Evolutionary conservation across 1,284 basidiomycete species (phyloP), one percentile per base, ranked within the genome.

Genomic region (Ganoderma resinaceum): DNA sequence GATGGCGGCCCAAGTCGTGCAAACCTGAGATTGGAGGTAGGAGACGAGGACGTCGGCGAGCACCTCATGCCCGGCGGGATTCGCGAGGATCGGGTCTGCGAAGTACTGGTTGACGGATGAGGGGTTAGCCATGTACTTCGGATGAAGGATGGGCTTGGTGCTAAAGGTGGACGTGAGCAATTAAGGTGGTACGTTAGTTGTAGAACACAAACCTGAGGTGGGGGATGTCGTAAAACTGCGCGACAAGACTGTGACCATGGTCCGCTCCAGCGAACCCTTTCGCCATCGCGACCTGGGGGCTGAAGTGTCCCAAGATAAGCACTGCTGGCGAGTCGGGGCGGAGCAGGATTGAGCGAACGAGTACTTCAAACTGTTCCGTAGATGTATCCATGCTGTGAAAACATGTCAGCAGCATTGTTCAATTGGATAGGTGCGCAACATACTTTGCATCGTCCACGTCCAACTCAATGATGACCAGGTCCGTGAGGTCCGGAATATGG

Each of bases 161-260:
- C 91, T 95, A 70, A 11, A 49, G 40, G 59, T 6, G 37, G 20
- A n/a, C 8, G 49, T 62, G 31, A 65, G 23, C 26, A 23, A 23
- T 37, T 35, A 38, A 42, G 38, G 16, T n/a, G 23, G 31, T 29
- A 57, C 42, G 26, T 49, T 14, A 26, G 23, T 26, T 49, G 14
- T 0, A 33, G 53, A 18, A 58, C 12, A n/a, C 14, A 33, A n/a
- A 89, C 90, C 87, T 89, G 76, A 98, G 84, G 78, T 98, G 94
- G 0, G 96, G 95, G 37, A 98, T 88, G 77, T 98, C 96, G 82
- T 98, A 98, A 82, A 96, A 98, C 78, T 97, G 95, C 0, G 96
- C 94, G 3, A 98, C 95, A 63, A 93, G 83, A 72, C 87, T 91
- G 79, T 98, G 96, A 84, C 90, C 89, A 74, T 95, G 89, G 76